These are phyloP conservation scores for Verbena officinalis DNA, from an alignment of 257 asterid species.

Conservation along the genomic window DNA sequence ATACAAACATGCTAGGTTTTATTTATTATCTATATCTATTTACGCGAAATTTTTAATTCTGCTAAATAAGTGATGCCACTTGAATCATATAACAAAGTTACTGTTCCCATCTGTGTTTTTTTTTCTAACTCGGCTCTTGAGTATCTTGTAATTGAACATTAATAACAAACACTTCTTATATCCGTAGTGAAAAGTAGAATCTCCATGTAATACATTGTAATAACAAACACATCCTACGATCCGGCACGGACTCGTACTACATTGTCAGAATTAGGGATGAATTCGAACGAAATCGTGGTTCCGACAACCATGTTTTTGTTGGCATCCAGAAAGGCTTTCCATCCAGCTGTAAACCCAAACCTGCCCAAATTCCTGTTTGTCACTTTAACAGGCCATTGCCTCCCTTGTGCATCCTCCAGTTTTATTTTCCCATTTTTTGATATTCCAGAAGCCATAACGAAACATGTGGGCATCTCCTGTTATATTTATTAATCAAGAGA, in stretches of 20 bases:
- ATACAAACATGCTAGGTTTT: constrained; percentile 28
- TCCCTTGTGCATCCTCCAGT: background rate
- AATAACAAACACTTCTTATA: too few species aligned
- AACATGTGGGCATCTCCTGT: constrained; percentile 15
- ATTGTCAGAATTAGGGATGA: constrained; percentile 5
- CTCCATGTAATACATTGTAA: too few species aligned
- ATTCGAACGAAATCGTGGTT: constrained; percentile 11
- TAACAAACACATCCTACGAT: too few species aligned
- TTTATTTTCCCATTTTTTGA: background rate
- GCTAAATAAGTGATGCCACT: too few species aligned
- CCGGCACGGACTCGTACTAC: background rate
- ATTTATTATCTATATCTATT: background rate
- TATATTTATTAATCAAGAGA: background rate
- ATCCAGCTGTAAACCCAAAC: background rate
- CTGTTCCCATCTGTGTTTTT: background rate
- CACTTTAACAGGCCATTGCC: constrained; percentile 12
- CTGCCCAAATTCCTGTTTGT: background rate
- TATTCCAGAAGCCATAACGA: constrained; percentile 19
- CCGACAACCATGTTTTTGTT: constrained; percentile 1
- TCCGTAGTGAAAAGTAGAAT: too few species aligned
- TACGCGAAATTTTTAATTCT: too few species aligned
- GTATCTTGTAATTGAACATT: background rate
- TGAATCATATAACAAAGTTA: background rate
- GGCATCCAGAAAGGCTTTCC: constrained; percentile 11
- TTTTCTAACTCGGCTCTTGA: background rate